These are phyloP conservation scores for Phytophthora syringae DNA, from an alignment of 352 stramenopile genomes.

Conservation along the genomic window DNA sequence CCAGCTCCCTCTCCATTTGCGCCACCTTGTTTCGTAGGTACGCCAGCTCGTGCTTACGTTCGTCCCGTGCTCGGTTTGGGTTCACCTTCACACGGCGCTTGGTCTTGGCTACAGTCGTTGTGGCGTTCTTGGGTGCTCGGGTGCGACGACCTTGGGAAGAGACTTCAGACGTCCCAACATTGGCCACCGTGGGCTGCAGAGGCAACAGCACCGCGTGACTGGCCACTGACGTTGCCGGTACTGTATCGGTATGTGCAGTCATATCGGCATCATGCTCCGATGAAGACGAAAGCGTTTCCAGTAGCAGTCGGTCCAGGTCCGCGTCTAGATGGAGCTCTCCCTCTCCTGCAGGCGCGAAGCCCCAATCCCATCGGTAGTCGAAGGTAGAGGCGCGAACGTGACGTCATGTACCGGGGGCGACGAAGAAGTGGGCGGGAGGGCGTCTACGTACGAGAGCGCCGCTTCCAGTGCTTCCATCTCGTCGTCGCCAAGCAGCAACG, in stretches of 20 bases:
- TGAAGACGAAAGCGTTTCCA: conserved; percentile 31
- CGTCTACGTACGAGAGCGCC: conserved; percentile 34
- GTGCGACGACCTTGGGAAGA: conserved; percentile 3
- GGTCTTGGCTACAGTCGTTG: conserved; percentile 24
- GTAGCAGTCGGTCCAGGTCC: conserved; percentile 33
- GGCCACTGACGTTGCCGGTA: background rate
- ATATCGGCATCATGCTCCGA: conserved; percentile 22
- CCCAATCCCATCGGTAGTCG: background rate
- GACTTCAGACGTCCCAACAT: conserved; percentile 5
- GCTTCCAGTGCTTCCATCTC: conserved; percentile 36
- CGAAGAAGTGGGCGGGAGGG: background rate
- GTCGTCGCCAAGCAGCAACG: conserved; percentile 39
- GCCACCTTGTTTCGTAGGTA: conserved; percentile 42
- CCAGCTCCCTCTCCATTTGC: conserved; percentile 40
- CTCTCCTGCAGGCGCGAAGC: conserved; percentile 2
- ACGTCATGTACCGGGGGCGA: background rate
- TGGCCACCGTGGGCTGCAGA: conserved; percentile 11
- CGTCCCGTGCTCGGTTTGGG: conserved; percentile 38
- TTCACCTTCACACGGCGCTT: conserved; percentile 41
- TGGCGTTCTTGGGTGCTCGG: conserved; percentile 13
- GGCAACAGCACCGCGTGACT: conserved; percentile 9
- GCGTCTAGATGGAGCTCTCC: conserved; percentile 25
- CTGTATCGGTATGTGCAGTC: no score
- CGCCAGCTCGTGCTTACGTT: conserved; percentile 42
- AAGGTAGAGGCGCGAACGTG: background rate